Evolutionary conservation across 352 stramenopile species (phyloP).

Genomic region (Phytophthora podocarpi): DNA sequence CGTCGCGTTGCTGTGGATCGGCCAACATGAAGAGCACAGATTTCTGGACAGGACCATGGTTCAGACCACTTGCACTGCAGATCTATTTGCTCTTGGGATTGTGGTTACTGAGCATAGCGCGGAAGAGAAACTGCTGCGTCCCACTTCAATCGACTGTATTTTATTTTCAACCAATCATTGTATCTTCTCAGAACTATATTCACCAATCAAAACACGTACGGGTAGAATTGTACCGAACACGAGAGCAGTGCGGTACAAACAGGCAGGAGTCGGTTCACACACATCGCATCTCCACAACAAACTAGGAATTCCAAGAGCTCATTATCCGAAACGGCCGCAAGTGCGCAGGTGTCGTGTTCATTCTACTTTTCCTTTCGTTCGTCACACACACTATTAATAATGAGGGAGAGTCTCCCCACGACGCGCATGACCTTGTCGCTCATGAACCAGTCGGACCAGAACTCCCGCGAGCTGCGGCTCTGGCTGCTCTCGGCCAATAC

Average conservation of each 20-base stretch:
- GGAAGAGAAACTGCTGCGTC: not conserved
- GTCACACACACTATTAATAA: conserved; percentile 18
- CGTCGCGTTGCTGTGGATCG: conserved; percentile 22
- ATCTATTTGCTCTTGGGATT: conserved; percentile 20
- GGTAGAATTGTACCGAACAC: conserved; percentile 6
- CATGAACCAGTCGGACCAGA: conserved; percentile 51
- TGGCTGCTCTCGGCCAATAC: conserved; percentile 70
- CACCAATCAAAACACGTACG: too few species aligned
- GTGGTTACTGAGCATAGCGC: conserved; percentile 9
- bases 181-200: not conserved
- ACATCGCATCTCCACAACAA: conserved; percentile 13
- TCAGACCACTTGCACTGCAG: not conserved
- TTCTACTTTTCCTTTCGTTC: too few species aligned
- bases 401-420: conserved; percentile 43
- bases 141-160: not conserved
- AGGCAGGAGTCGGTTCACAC: conserved; percentile 24
- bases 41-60: conserved; percentile 26
- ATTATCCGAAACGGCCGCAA: conserved; percentile 16
- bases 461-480: conserved; percentile 59
- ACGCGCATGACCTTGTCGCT: conserved; percentile 60
- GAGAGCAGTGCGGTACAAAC: conserved; percentile 8
- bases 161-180: conserved; percentile 9
- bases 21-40: not conserved
- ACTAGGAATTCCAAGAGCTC: conserved; percentile 6
- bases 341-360: too few species aligned